phyloP scores from a whole-genome alignment of 148 eudicot species.

The Salicornia ramosissima region DNA sequence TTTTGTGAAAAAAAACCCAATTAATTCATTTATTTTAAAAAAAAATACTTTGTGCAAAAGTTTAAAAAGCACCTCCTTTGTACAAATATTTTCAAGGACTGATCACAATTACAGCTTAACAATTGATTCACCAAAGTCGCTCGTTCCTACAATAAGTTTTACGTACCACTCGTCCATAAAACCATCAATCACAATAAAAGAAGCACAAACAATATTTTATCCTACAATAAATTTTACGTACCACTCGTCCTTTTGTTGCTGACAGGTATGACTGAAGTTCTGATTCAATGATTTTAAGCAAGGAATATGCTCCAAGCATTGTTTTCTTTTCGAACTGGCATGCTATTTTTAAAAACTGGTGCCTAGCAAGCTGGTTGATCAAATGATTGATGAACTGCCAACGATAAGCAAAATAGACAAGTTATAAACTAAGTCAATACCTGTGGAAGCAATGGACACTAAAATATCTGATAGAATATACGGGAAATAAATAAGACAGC shows the following conservation, averaged over 20 bases:
- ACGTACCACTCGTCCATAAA: neutral
- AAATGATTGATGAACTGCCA: constrained; percentile 89
- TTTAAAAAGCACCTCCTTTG: no score
- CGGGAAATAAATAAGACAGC: neutral
- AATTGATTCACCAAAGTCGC: neutral
- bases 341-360: constrained; percentile 86
- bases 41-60: no score
- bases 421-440: constrained; percentile 17
- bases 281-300: constrained; percentile 87
- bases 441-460: neutral
- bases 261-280: constrained; percentile 89
- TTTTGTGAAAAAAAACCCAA: no score
- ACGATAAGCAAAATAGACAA: constrained; percentile 8
- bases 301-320: constrained; percentile 93
- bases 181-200: neutral
- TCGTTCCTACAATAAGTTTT: neutral
- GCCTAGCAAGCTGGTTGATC: constrained; percentile 85
- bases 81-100: neutral
- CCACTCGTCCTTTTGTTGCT: constrained; percentile 91
- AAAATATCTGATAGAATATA: neutral
- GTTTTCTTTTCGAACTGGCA: constrained; percentile 97
- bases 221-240: constrained; percentile 30
- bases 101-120: neutral
- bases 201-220: neutral
- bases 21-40: no score